phyloP scores from a whole-genome alignment of 805 yeast species.

The Maudiozyma serrabonitensis region DNA sequence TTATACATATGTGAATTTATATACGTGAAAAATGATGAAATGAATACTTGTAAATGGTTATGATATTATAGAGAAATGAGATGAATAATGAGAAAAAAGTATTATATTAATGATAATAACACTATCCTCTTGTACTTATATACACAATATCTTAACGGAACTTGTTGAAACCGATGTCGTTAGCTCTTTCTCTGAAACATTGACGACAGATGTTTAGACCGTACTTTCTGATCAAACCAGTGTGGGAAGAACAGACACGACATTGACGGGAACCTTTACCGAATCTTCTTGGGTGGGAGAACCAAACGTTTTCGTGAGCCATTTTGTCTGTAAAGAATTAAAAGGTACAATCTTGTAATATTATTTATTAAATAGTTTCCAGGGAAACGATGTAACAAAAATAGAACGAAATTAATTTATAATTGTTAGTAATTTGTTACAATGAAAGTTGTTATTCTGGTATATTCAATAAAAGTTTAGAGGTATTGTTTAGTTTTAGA shows the following conservation, averaged over 20 bases:
- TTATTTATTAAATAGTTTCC: not conserved
- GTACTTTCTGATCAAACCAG: conserved; percentile 99
- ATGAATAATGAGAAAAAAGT: not conserved
- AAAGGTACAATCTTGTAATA: not conserved
- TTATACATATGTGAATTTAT: not conserved
- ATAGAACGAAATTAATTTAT: not conserved
- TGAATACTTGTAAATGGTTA: not conserved
- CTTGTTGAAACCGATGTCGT: conserved; percentile 98
- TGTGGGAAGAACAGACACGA: conserved; percentile 98
- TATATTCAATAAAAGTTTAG: too few species aligned
- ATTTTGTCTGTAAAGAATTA: conserved; percentile 41
- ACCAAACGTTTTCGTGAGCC: conserved; percentile 99
- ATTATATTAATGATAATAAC: not conserved
- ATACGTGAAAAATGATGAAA: not conserved
- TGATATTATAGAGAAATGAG: not conserved
- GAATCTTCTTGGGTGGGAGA: conserved; percentile 99
- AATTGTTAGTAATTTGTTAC: not conserved
- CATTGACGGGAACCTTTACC: conserved; percentile 99
- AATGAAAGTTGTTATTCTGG: too few species aligned
- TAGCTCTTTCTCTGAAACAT: conserved; percentile 99
- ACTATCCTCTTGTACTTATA: not conserved
- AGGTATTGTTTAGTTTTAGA: too few species aligned
- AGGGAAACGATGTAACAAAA: not conserved
- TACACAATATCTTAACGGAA: conserved; percentile 59
- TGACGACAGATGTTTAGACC: conserved; percentile 99